Conservation (phyloP, 2,329 filamentous ascomycete genomes). For the Ploettnerulaceae sp. region DNA sequence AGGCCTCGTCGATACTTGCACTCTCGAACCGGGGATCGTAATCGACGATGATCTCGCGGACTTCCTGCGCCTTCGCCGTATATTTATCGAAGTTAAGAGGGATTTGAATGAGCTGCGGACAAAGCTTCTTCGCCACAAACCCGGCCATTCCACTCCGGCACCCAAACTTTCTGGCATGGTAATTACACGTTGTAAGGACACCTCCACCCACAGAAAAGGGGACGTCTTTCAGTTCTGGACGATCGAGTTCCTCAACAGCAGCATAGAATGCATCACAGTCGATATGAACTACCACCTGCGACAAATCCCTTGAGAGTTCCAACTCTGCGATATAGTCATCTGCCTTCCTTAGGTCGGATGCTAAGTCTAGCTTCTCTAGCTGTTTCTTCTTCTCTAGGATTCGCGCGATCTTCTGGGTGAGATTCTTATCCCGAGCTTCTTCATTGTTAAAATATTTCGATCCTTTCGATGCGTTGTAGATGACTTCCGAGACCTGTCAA, state of each 20-base stretch:
- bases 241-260: slow-evolving; percentile 79
- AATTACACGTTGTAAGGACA: slow-evolving; percentile 70
- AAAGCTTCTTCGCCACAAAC: slow-evolving; percentile 92
- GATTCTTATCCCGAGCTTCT: slow-evolving; percentile 70
- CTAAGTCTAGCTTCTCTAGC: slow-evolving; percentile 72
- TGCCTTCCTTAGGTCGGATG: slow-evolving; percentile 66
- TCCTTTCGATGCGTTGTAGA: slow-evolving; percentile 94
- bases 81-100: slow-evolving; percentile 90
- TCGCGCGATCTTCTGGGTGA: slow-evolving; percentile 80
- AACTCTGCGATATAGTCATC: slow-evolving; percentile 78
- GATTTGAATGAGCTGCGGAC: slow-evolving; percentile 76
- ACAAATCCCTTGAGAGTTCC: slow-evolving; percentile 73
- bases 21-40: slow-evolving; percentile 92
- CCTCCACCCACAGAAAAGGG: slow-evolving; percentile 84
- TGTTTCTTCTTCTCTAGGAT: slow-evolving; percentile 71
- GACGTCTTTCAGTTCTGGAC: slow-evolving; percentile 76
- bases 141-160: slow-evolving; percentile 93
- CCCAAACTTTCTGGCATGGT: slow-evolving; percentile 82
- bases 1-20: slow-evolving; percentile 93
- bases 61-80: slow-evolving; percentile 79
- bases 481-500: slow-evolving; percentile 79
- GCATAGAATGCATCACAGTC: slow-evolving; percentile 99
- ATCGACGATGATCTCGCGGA: slow-evolving; percentile 73
- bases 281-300: slow-evolving; percentile 81
- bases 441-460: slow-evolving; percentile 96